Base-by-base conservation (phyloP, 1,284 basidiomycete genomes). In the Cryptococcus sp. region DNA sequence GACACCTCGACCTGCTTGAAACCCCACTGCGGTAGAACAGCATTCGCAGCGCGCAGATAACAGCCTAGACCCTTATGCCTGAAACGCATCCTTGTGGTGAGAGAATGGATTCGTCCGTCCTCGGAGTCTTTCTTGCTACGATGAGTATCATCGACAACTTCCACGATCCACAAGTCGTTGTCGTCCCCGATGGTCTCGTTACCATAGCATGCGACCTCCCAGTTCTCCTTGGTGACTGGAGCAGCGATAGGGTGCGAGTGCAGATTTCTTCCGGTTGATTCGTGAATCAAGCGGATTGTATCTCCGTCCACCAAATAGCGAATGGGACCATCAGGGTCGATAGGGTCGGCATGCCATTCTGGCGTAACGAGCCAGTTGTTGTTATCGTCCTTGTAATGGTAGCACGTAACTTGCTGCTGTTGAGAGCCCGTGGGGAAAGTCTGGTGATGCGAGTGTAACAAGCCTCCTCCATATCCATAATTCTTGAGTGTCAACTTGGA, bases 371-470 rank as follows among this genome's bases (percentile, higher is more conserved):
- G 72, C 88, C 92, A 99, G 54, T 98, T 85, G 80, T 99, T 99
- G 83, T 99, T 99, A 57, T 87, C 86, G 78, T 99, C 95, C 80
- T 95, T 96, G 85, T 99, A 98, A 81, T 99, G 95, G 78, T 99
- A 99, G 80, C 95, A 99, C 0, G 95, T 99, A 13, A 99, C 88
- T 78, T 99, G 96, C 73, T 98, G 95, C 76, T 99, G 94, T 57
- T 83, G 81, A 0, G 92, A 96, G n/a, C 94, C 95, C 17, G 87
- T 82, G 0, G 96, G 96, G 75, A 88, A 98, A 0, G 90, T 89
- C 76, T 98, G 95, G 20, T 95, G 84, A 78, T 99, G 96, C 15
- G 95, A 98, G 77, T 99, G 96, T 1, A 99, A 82, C 4, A 99
- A 83, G 43, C 96, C 95, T 55, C 95, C 95, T 34, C 95, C 96